Evolutionary conservation across 2,329 filamentous ascomycete species (phyloP), one percentile per base, ranked within the genome.

Genomic region (Penicillium sclerotigenum): DNA sequence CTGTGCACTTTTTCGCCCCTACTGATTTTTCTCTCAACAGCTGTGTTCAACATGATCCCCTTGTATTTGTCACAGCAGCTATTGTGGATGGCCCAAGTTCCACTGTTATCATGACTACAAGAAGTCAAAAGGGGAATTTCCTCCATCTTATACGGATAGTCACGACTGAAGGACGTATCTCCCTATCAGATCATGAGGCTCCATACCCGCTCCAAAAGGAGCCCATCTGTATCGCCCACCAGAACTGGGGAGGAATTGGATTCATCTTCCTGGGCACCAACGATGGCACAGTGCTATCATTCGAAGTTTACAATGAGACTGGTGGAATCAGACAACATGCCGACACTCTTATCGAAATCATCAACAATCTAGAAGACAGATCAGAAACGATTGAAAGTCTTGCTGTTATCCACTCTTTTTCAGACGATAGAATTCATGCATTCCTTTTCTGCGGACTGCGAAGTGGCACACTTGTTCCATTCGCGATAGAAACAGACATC

Each of bases 401-500:
- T 60, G 66, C 65, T 29, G 56, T 66, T 14, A 58, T 75, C 41
- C 56, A 62, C n/a, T 56, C 64, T 51, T 31, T 49, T 14, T 38
- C 56, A 20, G 52, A 58, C 38, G 57, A 52, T 4, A 33, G 52
- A 5, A 53, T 56, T 20, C 50, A 57, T 13, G 62, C 61, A 29
- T 61, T 68, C 59, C 42, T 79, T 13, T 68, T 80, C 13, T 80
- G 77, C 59, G 78, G 78, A 11, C 68, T 80, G 45, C 74, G 78
- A 36, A 75, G 75, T 60, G 78, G 78, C 34, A 71, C 71, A 48
- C 60, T 80, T 41, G 63, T 78, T 18, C 68, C 72, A 14, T 68
- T 77, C 40, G 65, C 71, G 29, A 49, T 78, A 34, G 64, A 64
- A 5, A 28, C 33, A 16, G 10, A 22, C 18, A 3, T 11, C 10